A percentile compares a stretch with the other conserved stretches of the same genome.
Evolutionary conservation across 2,329 filamentous ascomycete species (phyloP).

Genomic region (Talaromyces amestolkiae): DNA sequence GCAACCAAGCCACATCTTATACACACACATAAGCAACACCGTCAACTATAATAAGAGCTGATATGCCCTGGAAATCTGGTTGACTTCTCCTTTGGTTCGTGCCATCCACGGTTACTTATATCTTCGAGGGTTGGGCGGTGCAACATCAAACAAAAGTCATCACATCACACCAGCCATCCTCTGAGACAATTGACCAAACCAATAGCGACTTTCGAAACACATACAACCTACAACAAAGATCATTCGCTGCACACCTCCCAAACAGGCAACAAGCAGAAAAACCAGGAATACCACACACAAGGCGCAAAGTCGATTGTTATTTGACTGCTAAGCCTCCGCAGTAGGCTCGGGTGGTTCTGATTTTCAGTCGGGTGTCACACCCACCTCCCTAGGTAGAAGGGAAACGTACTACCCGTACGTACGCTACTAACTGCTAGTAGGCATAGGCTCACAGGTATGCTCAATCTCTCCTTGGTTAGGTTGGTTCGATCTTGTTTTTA

Average conservation of each 20-base stretch:
- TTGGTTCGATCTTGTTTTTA: slow-evolving; percentile 10
- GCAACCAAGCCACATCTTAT: slow-evolving; percentile 5
- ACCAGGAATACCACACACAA: neutral
- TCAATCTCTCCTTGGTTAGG: slow-evolving; percentile 2
- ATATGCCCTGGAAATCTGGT: neutral
- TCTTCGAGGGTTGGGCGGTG: neutral
- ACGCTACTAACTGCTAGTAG: slow-evolving; percentile 2
- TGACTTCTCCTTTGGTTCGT: neutral
- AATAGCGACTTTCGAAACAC: neutral
- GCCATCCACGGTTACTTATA: neutral
- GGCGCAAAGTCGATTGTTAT: neutral
- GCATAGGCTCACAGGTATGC: slow-evolving; percentile 5
- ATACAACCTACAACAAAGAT: slow-evolving; percentile 3
- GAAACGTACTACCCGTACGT: slow-evolving; percentile 10
- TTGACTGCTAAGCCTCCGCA: slow-evolving; percentile 6
- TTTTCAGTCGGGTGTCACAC: slow-evolving; percentile 10
- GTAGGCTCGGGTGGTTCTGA: neutral
- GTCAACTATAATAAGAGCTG: slow-evolving; percentile 7
- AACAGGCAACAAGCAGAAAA: slow-evolving; percentile 6
- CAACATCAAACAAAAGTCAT: neutral
- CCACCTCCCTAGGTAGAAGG: neutral
- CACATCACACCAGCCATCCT: slow-evolving; percentile 10
- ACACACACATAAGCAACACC: neutral
- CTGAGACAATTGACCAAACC: slow-evolving; percentile 8
- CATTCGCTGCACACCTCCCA: slow-evolving; percentile 8